Base-by-base conservation (phyloP, 805 yeast genomes). In the Ogataea ramenticola region DNA sequence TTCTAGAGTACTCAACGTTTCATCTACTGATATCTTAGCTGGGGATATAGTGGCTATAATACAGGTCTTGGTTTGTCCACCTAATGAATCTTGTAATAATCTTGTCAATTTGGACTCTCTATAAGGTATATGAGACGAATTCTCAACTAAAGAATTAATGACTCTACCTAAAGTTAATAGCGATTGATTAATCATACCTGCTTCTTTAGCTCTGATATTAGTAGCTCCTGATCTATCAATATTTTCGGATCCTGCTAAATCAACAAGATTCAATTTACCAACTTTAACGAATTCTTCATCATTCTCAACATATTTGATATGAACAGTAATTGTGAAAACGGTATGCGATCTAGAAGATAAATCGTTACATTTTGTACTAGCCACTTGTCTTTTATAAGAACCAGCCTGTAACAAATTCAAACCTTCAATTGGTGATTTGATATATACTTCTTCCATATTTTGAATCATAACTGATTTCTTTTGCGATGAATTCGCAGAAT, bases 201-300 rank as follows among this genome's bases (percentile, higher is more conserved):
- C 95, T 58, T 89, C 96, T 50, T 87, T 79, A 0, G 95, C 96
- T 38, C 96, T 71, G 58, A 79, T 83, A 50, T 84, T 79, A 22
- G 80, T 73, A 0, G 96, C 96, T 5, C 97, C 96, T 0, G 95
- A 85, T 53, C 86, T 70, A 49, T 70, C 77, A 44, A 90, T 82
- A 58, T 88, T 88, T 59, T 90, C 96, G 8, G 93, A 84, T 0
- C 96, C 96, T 0, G 96, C 97, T 50, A 89, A 71, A 64, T 89
- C 96, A 7, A 89, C 96, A 30, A 87, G 64, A 54, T 86, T 85
- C 58, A 87, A 72, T 55, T 86, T 87, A 6, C 88, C 81, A 35
- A 70, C 64, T 49, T 79, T 66, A 47, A 73, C 72, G 21, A 67
- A 52, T 44, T 76, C 80, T 53, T 75, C 77, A 4, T 72, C 73